Evolutionary conservation across 225 moss, liverwort and hornwort species (phyloP), one percentile per base, ranked within the genome.

Genomic region (Pseudisothecium myosuroides): DNA sequence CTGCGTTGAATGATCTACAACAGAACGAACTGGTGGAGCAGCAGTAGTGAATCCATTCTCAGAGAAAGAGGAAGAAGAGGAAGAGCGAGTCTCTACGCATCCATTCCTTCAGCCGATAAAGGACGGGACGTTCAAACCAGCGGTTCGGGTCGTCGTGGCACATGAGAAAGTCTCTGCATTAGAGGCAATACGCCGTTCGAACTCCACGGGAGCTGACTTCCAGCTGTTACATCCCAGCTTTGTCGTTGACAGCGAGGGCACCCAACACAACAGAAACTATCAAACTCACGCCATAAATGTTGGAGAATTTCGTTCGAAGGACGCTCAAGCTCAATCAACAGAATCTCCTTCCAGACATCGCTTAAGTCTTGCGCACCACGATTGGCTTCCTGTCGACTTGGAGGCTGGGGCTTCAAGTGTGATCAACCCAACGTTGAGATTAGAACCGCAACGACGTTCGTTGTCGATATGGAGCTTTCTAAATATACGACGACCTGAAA

Each of bases 171-270:
- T 36, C 47, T 66, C 87, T 24, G 71, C 80, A 67, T 64, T 89
- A n/a, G 74, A 28, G 64, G 79, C 88, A 14, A 74, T 89, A 27
- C 88, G 91, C 59, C 93, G 91, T 59, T 93, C 91, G 27, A 89
- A 83, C 47, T 91, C 93, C 61, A 55, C 41, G 31, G 87, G 90
- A 32, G 88, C 67, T 59, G 74, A 45, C 59, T 60, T 89, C 60
- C 79, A 73, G 73, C 54, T 88, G 65, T 49, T 83, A 50, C 78
- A 80, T 43, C 77, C 88, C 45, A 88, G 86, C 86, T 91, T 88
- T 73, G 89, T 89, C 58, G 61, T 89, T 36, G 84, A 93, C 67
- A 91, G 89, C 66, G 89, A 93, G 87, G 93, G 93, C 83, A 89
- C 89, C 22, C 91, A 91, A 45, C 89, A 88, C 76, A 86, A 89